Conservation (phyloP, 306 rosid species). For the Alnus rubra region DNA sequence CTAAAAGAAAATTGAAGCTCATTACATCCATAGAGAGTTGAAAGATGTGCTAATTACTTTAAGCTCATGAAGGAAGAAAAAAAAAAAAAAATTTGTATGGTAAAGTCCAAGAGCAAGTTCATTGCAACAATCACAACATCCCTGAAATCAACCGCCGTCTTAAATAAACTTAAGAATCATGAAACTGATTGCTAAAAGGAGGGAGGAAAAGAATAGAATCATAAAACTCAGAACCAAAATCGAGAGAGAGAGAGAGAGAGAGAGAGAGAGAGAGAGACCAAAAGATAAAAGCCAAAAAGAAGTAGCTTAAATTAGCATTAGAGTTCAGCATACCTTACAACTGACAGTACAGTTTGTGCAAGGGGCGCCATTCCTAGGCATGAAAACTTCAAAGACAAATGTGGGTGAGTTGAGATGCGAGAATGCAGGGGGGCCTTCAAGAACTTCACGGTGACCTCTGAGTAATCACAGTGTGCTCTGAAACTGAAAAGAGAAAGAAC, state of each 20-base stretch:
- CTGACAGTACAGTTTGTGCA: constrained; percentile 62
- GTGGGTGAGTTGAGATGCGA: constrained; percentile 73
- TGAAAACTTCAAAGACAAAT: constrained; percentile 63
- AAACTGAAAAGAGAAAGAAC: constrained; percentile 42
- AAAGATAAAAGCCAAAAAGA: not conserved
- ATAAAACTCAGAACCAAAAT: not conserved
- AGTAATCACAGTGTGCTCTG: constrained; percentile 40
- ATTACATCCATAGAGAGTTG: no score
- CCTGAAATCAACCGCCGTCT: not conserved
- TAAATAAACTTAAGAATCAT: not conserved
- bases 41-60: no score
- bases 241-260: not conserved
- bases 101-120: not conserved
- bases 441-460: constrained; percentile 60
- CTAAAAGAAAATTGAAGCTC: no score
- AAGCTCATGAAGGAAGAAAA: no score
- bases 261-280: constrained; percentile 1
- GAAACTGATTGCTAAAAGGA: not conserved
- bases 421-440: constrained; percentile 66
- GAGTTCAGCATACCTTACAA: constrained; percentile 65
- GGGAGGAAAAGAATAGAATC: not conserved
- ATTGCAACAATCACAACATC: not conserved
- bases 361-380: constrained; percentile 24
- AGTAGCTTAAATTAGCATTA: constrained; percentile 9
- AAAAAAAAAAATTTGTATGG: no score